Conservation (phyloP, 2,329 filamentous ascomycete genomes). For the Helicocarpus griseus region DNA sequence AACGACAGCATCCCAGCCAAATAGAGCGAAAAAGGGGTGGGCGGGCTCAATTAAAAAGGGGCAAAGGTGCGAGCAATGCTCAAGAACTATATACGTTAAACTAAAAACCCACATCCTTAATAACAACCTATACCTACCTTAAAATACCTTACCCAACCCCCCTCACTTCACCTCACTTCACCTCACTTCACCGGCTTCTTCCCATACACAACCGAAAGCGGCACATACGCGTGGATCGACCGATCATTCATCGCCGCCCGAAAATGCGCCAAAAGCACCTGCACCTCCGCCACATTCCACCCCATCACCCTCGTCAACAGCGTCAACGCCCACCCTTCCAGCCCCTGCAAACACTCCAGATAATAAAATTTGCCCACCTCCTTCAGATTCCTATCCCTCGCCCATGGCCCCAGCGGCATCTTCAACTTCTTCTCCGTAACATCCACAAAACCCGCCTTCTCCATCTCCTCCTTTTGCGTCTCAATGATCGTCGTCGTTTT, state of each 20-base stretch:
- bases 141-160: neutral
- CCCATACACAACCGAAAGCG: slow-evolving; percentile 28
- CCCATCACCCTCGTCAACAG: slow-evolving; percentile 27
- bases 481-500: slow-evolving; percentile 14
- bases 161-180: neutral
- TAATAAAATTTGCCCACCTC: slow-evolving; percentile 40
- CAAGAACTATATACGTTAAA: no score
- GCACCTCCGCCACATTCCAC: slow-evolving; percentile 37
- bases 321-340: slow-evolving; percentile 36
- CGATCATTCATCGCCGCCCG: slow-evolving; percentile 30
- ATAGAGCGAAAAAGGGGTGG: no score
- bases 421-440: slow-evolving; percentile 44
- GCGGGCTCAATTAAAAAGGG: no score
- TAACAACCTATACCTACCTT: no score
- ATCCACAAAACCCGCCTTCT: slow-evolving; percentile 49
- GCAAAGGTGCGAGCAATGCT: no score
- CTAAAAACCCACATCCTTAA: no score
- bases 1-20: no score
- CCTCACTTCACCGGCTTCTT: slow-evolving; percentile 11
- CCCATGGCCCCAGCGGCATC: slow-evolving; percentile 45
- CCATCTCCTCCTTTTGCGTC: slow-evolving; percentile 33
- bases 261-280: slow-evolving; percentile 36
- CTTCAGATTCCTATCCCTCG: slow-evolving; percentile 38
- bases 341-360: slow-evolving; percentile 34
- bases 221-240: slow-evolving; percentile 32